Conservation (phyloP, 176 grass and related monocot species). For the Ananas comosus region DNA sequence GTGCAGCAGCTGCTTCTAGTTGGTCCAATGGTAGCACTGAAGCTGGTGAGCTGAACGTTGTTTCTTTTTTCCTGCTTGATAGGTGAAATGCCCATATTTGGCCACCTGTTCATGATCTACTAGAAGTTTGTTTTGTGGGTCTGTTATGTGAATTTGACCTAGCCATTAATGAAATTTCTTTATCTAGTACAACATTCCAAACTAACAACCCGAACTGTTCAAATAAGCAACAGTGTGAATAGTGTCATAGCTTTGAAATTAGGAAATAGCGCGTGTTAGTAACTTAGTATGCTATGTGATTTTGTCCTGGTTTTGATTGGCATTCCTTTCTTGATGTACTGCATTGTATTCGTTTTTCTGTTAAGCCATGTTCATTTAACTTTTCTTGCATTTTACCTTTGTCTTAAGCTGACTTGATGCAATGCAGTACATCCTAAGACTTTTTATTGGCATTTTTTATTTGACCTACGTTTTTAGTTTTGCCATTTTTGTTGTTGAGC, state of each 20-base stretch:
- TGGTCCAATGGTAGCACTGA: conserved; percentile 42
- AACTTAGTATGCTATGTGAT: no score
- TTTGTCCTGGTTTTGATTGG: background rate
- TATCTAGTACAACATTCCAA: background rate
- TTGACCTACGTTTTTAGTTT: no score
- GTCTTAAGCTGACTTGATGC: no score
- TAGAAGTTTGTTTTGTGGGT: background rate
- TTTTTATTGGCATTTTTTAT: no score
- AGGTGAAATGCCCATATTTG: conserved; percentile 10
- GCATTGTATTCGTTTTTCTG: no score
- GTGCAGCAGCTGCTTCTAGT: conserved; percentile 45
- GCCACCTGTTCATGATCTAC: background rate
- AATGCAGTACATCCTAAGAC: no score
- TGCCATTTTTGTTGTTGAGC: no score
- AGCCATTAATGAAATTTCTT: background rate
- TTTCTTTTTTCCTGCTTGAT: background rate
- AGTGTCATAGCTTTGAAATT: background rate
- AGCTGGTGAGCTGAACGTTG: conserved; percentile 35
- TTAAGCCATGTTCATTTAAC: no score
- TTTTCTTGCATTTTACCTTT: no score
- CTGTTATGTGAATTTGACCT: background rate
- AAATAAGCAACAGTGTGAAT: background rate
- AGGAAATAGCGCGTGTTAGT: background rate
- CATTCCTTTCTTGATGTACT: background rate
- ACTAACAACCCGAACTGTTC: background rate